Evolutionary conservation across 2,329 filamentous ascomycete genomes (phyloP), one percentile per base, ranked within the genome.

Genomic region (Hysterium pulicare): DNA sequence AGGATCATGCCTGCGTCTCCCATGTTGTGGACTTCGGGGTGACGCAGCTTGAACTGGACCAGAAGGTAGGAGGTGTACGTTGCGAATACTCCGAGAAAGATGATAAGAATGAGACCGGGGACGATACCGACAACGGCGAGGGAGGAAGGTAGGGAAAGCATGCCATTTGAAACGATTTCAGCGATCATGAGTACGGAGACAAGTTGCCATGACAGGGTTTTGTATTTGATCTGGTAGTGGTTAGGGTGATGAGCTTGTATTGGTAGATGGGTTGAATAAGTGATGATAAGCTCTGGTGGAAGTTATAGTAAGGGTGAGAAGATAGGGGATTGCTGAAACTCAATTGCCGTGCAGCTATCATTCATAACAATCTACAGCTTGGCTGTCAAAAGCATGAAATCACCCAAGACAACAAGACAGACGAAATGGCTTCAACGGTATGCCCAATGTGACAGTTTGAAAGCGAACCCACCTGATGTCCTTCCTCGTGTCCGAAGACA

Each of bases 161-260:
- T 78, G 44, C 75, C 76, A 46, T 75, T 76, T 28, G 68, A 71
- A 1, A 78, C 73, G 42, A 78, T 78, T 57, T 79, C 76, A 11
- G 76, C 73, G 37, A 79, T 76, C 75, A 78, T 79, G 45, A 79
- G 62, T 4, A 76, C 59, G 3, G 74, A 68, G 3, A 77, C 74
- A 26, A 77, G 61, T 28, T 68, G 71, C 76, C 75, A 78, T 16
- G 69, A 71, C 10, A 78, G 54, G 0, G 73, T 77, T 51, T 77
- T 77, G 64, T 78, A 79, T 46, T 74, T 72, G 57, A 78, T 78
- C 41, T 66, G 51, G n/a, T n/a, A n/a, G n/a, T n/a, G n/a, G n/a
- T n/a, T 16, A 15, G 23, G 22, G 22, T 10, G 16, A 17, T 15
- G 37, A 38, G 33, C 13, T n/a, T 35, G 33, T 13, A 13, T 17